Base-by-base conservation (phyloP, 306 rosid species). In the Fragaria iinumae region DNA sequence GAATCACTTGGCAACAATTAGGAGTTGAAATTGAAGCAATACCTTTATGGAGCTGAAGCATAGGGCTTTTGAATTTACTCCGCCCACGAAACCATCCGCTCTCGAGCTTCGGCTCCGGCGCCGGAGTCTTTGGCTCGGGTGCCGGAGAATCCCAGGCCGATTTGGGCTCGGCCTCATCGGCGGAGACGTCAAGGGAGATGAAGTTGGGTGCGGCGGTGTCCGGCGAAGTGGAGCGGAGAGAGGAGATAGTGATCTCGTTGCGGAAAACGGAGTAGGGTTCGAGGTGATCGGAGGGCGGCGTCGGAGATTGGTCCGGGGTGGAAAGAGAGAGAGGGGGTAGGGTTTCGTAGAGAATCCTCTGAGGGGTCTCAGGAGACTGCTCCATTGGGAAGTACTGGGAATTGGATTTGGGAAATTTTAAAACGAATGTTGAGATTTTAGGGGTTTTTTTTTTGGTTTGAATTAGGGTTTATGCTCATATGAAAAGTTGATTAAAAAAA, bases 31-130 rank as follows among this genome's bases (percentile, higher is more conserved):
- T 4, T 0, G 45, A 67, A 25, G 67, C 55, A 63, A 1, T 80
- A 95, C 97, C 99, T 88, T 95, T 95, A 81, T 92, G 99, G 21
- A 95, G 90, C 86, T 95, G 97, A 82, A 95, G 90, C 99, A 95
- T 89, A 29, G 97, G 97, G 72, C 97, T 92, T 81, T 55, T 89
- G 79, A 95, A 88, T 80, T 81, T 89, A 29, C 88, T 79, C 41
- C 90, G 87, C 64, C 97, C 97, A 0, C 88, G 89, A 78, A 95
- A 95, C 97, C 99, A 95, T 18, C 87, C 85, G 57, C 83, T 85
- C 85, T 95, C 97, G 16, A 95, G 91, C 83, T 74, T 89, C 59
- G 83, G 86, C 90, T 84, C 94, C 2, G 43, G 78, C 53, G 60
- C 81, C 21, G 93, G 91, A 52, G 87, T 87, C 76, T 63, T 80